Evolutionary conservation across 225 moss, liverwort and hornwort genomes (phyloP), one percentile per base, ranked within the genome.

Genomic region (Physcomitrium patens): DNA sequence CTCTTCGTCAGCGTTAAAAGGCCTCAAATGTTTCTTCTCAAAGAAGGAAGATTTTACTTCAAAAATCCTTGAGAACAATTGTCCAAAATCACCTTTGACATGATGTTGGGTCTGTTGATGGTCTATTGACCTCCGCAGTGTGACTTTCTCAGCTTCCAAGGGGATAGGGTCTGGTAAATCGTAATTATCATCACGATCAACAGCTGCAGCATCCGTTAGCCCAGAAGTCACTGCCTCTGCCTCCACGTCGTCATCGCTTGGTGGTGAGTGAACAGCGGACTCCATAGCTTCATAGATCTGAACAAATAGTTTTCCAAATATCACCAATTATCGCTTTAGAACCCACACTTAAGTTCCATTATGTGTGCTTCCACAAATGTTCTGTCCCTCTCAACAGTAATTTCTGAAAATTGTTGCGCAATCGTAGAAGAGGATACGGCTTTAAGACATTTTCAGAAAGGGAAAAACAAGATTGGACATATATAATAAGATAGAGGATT

Each of bases 201-300:
- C 65, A 67, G 60, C 55, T 62, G 75, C 31, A 37, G 4, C 15
- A 62, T 45, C 22, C 7, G 23, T 50, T 48, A 55, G 49, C 54
- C 49, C 75, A 72, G 55, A 55, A 12, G 41, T 17, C 62, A 53
- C 3, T 44, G 69, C 22, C 48, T 60, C 58, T 5, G 73, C 69
- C 45, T 80, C 78, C 24, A 50, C 61, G 42, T 72, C 75, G 57
- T 80, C 88, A 37, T 78, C 59, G 37, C 66, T 55, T 27, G 79
- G 83, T 67, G 94, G 91, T 49, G 89, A 85, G 52, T 90, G 85
- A n/a, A 96, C 76, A 31, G 92, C 78, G 10, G 86, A 78, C 75
- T 92, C 92, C 94, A 96, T 87, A 8, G 86, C 72, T 84, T 94
- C 96, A 61, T 96, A 96, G 4, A 92, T 90, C 92, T 92, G 86